Evolutionary conservation across 352 stramenopile species (phyloP), one percentile per base, ranked within the genome.

Genomic region (Bremia lactucae): DNA sequence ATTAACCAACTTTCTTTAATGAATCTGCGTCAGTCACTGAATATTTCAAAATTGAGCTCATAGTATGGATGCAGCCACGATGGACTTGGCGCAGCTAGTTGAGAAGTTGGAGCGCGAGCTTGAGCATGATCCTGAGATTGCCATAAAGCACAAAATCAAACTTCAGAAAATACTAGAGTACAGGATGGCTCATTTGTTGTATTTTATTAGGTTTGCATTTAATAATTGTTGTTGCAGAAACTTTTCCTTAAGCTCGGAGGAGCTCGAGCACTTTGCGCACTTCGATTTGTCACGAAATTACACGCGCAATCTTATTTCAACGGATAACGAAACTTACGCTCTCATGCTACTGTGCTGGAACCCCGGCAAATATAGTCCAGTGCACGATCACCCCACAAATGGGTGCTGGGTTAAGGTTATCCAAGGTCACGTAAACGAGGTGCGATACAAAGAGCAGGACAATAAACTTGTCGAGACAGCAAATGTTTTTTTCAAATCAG

Each of bases 321-420:
- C 87, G 2, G 87, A 97, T 55, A 60, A 92, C 53, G 62, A 91
- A 65, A 89, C 70, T 8, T 97, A 95, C 55, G 92, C 90, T n/a
- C 74, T 97, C 31, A 78, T 97, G 51, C 50, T 97, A 25, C 45
- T 97, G 19, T 97, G 90, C 67, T 97, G 91, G 91, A 96, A 93
- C 60, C 68, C 77, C 19, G 72, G 68, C 42, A 84, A 85, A 65
- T 86, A 85, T 57, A 86, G 83, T 23, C 84, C 83, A 0, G 94
- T 97, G 56, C 89, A 97, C 62, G 85, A 97, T 62, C 89, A 97
- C 63, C 88, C 83, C 31, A 87, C 73, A 35, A 83, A 96, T 55
- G 89, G 87, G 22, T 97, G 89, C 63, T 96, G 83, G 84, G 68
- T 96, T 48, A 81, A 89, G 24, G 63, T 91, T 14, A 73, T 95